Evolutionary conservation across 2,329 filamentous ascomycete genomes (phyloP).

Genomic region (Arthrocladium fulminans): DNA sequence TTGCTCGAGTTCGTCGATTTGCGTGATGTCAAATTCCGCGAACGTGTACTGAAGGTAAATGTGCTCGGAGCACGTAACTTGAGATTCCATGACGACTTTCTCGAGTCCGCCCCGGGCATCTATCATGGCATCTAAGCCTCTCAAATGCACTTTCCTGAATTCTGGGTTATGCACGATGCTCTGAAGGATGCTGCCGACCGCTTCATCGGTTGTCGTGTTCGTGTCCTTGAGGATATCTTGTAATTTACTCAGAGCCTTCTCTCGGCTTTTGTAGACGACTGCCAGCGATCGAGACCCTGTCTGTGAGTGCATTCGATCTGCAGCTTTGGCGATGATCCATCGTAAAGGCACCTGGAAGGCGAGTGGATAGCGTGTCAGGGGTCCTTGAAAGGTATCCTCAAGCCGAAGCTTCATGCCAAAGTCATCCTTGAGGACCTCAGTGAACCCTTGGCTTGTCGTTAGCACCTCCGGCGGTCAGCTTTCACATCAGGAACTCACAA

Average conservation of each 20-base stretch:
- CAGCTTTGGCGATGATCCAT: background rate
- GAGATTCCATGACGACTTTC: background rate
- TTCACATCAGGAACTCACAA: background rate
- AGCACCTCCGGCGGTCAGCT: background rate
- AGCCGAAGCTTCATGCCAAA: conserved; percentile 5
- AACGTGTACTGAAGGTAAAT: conserved; percentile 2
- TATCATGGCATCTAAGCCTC: conserved; percentile 1
- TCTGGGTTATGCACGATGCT: background rate
- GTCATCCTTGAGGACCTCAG: conserved; percentile 1
- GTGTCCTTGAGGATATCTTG: conserved; percentile 1
- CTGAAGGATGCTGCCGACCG: background rate
- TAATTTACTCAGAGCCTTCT: background rate
- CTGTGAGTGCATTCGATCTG: background rate
- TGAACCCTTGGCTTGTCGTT: background rate
- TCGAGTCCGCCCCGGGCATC: conserved; percentile 1
- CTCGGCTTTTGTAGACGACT: background rate
- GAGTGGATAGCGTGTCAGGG: background rate
- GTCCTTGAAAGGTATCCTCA: conserved; percentile 5
- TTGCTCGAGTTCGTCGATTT: conserved; percentile 1
- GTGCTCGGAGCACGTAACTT: background rate
- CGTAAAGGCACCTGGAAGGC: background rate
- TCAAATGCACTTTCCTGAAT: background rate
- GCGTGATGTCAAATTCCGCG: conserved; percentile 1
- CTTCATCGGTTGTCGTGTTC: conserved; percentile 1
- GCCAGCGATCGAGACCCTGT: background rate